phyloP scores from a whole-genome alignment of 2,329 filamentous ascomycete genomes.

The Fusarium sp. region DNA sequence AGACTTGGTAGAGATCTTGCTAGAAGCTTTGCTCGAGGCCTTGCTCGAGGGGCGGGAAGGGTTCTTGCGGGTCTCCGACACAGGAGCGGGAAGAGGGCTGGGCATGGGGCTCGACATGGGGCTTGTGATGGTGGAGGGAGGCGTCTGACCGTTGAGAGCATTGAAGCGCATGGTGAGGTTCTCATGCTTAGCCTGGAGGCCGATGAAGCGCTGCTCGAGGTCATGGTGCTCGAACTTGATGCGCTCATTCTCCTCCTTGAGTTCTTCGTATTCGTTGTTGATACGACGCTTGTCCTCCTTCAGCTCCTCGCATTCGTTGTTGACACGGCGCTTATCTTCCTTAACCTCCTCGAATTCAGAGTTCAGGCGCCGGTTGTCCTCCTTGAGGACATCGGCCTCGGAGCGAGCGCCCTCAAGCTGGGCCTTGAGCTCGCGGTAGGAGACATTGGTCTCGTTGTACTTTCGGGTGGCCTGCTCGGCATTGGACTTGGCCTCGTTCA shows the following conservation, averaged over 20 bases:
- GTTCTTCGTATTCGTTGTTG: slow-evolving; percentile 47
- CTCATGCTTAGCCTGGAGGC: slow-evolving; percentile 50
- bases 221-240: slow-evolving; percentile 51
- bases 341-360: slow-evolving; percentile 46
- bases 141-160: slow-evolving; percentile 43
- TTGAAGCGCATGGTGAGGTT: slow-evolving; percentile 51
- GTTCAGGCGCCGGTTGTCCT: slow-evolving; percentile 48
- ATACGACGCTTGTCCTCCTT: slow-evolving; percentile 42
- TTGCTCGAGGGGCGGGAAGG: slow-evolving; percentile 50
- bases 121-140: slow-evolving; percentile 44
- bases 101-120: slow-evolving; percentile 45
- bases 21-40: slow-evolving; percentile 51
- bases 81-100: slow-evolving; percentile 43
- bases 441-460: slow-evolving; percentile 37
- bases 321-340: slow-evolving; percentile 47
- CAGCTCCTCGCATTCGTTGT: slow-evolving; percentile 47
- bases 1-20: slow-evolving; percentile 42
- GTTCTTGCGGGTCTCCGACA: slow-evolving; percentile 50
- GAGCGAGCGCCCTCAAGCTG: slow-evolving; percentile 47
- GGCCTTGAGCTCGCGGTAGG: slow-evolving; percentile 47
- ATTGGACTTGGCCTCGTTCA: slow-evolving; percentile 47
- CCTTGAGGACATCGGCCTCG: slow-evolving; percentile 47
- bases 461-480: slow-evolving; percentile 39
- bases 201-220: slow-evolving; percentile 46
- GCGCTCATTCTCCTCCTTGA: slow-evolving; percentile 47